Evolutionary conservation across 305 asterid species (phyloP).

Genomic region (Rubia peregrina): DNA sequence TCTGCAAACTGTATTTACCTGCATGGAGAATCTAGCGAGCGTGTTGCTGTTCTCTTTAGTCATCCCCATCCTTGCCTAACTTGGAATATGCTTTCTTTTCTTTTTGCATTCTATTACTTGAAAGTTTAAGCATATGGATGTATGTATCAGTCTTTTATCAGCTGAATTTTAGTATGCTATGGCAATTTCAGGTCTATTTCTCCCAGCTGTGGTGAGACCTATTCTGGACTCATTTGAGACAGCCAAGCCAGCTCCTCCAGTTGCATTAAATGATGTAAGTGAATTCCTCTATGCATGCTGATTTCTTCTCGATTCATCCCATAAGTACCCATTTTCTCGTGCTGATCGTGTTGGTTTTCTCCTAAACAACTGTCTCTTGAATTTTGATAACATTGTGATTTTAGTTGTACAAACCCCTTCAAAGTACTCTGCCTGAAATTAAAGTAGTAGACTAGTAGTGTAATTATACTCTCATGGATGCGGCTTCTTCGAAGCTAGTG

Average conservation of each 20-base stretch:
- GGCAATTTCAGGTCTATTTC: constrained; percentile 70
- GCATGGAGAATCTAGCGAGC: constrained; percentile 6
- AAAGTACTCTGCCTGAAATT: neutral
- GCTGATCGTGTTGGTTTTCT: neutral
- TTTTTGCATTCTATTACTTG: neutral
- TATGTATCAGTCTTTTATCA: constrained; percentile 1
- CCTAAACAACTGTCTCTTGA: neutral
- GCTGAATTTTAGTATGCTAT: constrained; percentile 9
- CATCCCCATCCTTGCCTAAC: neutral
- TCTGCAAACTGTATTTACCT: neutral
- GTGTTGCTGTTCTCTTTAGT: neutral
- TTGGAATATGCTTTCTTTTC: neutral
- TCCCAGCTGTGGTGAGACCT: constrained; percentile 97
- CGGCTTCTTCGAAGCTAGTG: neutral
- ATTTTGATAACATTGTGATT: neutral
- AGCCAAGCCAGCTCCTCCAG: constrained; percentile 61
- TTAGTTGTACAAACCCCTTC: no score
- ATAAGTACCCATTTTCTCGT: neutral
- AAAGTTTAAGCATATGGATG: neutral
- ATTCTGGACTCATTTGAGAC: constrained; percentile 76
- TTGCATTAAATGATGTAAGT: constrained; percentile 75
- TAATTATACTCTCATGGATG: neutral
- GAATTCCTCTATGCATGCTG: neutral
- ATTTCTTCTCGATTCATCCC: neutral
- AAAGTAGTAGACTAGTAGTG: neutral